Base-by-base conservation (phyloP, 352 stramenopile genomes). In the Phytophthora nicotianae region DNA sequence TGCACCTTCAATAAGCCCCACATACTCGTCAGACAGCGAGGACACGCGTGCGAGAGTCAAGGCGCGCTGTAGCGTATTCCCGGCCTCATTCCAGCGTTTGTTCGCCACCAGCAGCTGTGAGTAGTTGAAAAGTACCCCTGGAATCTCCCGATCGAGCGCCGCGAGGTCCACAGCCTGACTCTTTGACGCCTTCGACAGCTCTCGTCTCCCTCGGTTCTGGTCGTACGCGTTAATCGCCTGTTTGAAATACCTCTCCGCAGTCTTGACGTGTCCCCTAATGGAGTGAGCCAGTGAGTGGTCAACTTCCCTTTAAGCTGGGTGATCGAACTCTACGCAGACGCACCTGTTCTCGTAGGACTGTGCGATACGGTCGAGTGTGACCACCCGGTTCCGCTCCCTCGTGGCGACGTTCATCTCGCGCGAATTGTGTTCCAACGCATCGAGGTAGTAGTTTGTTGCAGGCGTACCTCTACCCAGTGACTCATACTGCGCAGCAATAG, bases 401-500 rank as follows among this genome's bases (percentile, higher is more conserved):
- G 78, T 75, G 16, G 43, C 56, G 1, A 57, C 50, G 1, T 77
- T 72, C 47, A 88, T 40, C 26, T 74, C 65, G 19, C 47, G 53
- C 17, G 51, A 65, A 33, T 62, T 71, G 45, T 81, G 74, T 10
- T 79, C 66, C 23, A 94, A 47, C 3, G 85, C 83, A 8, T 92
- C 83, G 9, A 89, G 68, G 50, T 94, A 94, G 59, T 85, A 91
- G 35, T 72, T 77, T 11, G 74, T 88, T 10, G 85, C 83, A 35
- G 70, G 67, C 2, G 58, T 57, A 5, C 59, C 57, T 27, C 75
- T 76, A 11, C 52, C 66, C 23, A 91, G 53, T 16, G 79, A 68
- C 52, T 92, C 83, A 55, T 88, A 91, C 66, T 92, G 85, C 21
- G 85, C 83, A 17, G 85, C 83, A 27, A 94, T 89, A 9, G 77